phyloP scores from a whole-genome alignment of 1,284 basidiomycete species.

The Puccinia triticina region DNA sequence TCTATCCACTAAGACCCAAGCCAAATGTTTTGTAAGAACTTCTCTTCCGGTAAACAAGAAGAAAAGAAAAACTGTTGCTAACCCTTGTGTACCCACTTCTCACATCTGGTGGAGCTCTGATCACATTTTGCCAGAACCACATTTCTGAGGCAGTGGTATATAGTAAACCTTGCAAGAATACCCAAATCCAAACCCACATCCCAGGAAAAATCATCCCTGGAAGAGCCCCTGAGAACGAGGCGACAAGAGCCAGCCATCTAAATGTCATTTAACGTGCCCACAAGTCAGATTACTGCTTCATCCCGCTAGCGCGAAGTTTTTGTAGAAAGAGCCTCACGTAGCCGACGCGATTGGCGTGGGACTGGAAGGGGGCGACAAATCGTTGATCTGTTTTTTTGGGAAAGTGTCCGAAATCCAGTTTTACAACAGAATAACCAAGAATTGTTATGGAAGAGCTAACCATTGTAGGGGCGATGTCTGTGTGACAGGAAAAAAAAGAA shows the following conservation, averaged over 20 bases:
- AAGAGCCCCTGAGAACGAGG: constrained; percentile 44
- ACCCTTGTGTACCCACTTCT: constrained; percentile 50
- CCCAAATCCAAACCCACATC: constrained; percentile 42
- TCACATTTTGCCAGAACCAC: constrained; percentile 45
- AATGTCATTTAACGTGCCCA: background rate
- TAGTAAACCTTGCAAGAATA: constrained; percentile 44
- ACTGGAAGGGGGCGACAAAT: constrained; percentile 28
- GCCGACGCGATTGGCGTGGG: constrained; percentile 28
- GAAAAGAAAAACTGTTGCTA: background rate
- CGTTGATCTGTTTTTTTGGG: constrained; percentile 40
- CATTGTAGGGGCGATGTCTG: constrained; percentile 33
- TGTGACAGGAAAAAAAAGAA: background rate
- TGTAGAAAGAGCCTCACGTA: constrained; percentile 30
- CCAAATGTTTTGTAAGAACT: background rate
- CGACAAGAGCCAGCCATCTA: constrained; percentile 38
- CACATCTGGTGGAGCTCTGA: constrained; percentile 50
- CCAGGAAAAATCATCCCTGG: constrained; percentile 48
- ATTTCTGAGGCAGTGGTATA: constrained; percentile 51
- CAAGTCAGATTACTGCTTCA: constrained; percentile 24
- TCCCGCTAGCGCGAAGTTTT: background rate
- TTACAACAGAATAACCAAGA: background rate
- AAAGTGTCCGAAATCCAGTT: background rate
- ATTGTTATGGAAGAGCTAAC: background rate
- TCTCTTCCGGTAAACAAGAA: background rate
- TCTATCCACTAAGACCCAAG: constrained; percentile 44